Evolutionary conservation across 129 eudicot genomes (phyloP), one percentile per base, ranked within the genome.

Genomic region (Dittrichia graveolens): DNA sequence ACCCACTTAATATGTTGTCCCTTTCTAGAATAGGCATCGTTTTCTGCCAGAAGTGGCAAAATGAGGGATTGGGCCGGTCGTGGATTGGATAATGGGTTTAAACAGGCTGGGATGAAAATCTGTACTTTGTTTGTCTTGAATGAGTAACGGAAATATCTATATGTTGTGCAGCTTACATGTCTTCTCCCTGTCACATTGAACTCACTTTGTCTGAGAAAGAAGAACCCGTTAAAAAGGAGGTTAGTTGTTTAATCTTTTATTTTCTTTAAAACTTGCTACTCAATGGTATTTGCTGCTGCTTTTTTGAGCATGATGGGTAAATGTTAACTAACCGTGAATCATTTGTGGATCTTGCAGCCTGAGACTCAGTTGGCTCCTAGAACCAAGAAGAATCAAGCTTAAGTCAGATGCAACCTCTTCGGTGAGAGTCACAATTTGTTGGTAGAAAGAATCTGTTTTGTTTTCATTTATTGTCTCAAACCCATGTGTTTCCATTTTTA

Each of bases 361-460:
- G 82, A 80, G 73, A 66, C 73, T 67, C 85, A 84, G 78, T 80
- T 84, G 88, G 85, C 88, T 53, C 73, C 88, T 13, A 76, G 88
- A 66, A 76, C 68, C 77, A 84, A 80, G 81, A 76, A 80, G 65
- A 56, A 73, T 41, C 82, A 76, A 84, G 84, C 78, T 62, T 73
- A 72, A 62, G 71, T 68, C 43, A 14, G 76, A 69, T 45, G 50
- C 67, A 18, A 78, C 19, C 0, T 58, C 3, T 4, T 45, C 46
- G 43, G 38, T 68, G 73, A 44, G 67, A 55, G n/a, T 55, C 48
- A 3, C 58, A 78, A 71, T 62, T 78, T 61, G 64, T 12, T 77
- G 82, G 82, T 71, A 78, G 82, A 37, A 75, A 65, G 76, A 44
- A 7, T 39, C n/a, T 65, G 67, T 69, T 80, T 69, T 57, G 62